Base-by-base conservation (phyloP, 2,329 filamentous ascomycete genomes). In the Didymellaceae sp. region DNA sequence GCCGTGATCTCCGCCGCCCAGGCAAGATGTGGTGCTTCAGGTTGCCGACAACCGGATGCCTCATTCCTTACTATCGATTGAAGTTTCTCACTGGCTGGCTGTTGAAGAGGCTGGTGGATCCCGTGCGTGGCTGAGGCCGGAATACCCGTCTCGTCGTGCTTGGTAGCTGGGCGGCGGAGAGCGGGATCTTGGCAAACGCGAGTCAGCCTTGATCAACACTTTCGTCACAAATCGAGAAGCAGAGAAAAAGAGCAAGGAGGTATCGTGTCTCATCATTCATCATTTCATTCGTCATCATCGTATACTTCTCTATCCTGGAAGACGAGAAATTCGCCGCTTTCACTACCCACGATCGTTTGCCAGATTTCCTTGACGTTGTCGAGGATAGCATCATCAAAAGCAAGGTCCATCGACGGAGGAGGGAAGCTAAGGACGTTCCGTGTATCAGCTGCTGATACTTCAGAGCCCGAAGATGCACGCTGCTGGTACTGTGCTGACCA, bases 221-320 rank as follows among this genome's bases (percentile, higher is more conserved):
- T n/a, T 24, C 18, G 28, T 32, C 39, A 42, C 26, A 22, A 16
- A 34, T 6, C 9, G 4, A 28, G 11, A 14, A 16, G 17, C 38
- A 37, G 24, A 37, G 9, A 24, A 8, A 30, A 1, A 18, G 24
- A 13, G 11, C 17, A 33, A 20, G 2, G 17, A 26, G 31, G 20
- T 8, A 32, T 38, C 25, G 11, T 24, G 18, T 45, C 43, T 38
- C 33, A 13, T 37, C 26, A 17, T 47, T 26, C 6, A 34, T 34
- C 21, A 9, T 28, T 30, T 54, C 37, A 67, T 17, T 83, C 76
- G 55, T 81, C 82, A 39, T 77, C 71, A 45, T 83, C 80, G 46
- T 89, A 85, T 24, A 82, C 82, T 66, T 91, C 86, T 18, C 90
- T 82, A 52, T 94, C 89, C 39, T 87, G 82, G 69, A 96, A 96